Evolutionary conservation across 345 rosid genomes (phyloP), one percentile per base, ranked within the genome.

Genomic region (Syzygium aromaticum): DNA sequence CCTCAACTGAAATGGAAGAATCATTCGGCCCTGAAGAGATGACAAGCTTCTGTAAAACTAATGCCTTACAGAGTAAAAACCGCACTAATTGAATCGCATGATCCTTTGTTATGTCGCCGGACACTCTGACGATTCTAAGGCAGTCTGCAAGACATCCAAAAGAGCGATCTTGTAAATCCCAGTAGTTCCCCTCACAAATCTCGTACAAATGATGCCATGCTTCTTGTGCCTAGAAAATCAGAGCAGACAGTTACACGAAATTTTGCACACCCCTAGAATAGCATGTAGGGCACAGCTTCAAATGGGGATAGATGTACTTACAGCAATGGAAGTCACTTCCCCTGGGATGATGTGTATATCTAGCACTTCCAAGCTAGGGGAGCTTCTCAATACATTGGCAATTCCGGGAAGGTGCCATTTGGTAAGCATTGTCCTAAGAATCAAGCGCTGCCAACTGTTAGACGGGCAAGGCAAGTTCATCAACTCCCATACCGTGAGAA

Each of bases 381-480:
- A 85, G 85, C 51, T 86, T 83, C 89, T 88, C 85, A 85, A 82
- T 21, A 85, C 52, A 22, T 59, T 88, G 52, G 59, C 51, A 49
- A 88, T 61, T 86, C 89, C 89, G 0, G 57, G 87, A 12, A 86
- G 86, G 85, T 85, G 87, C 87, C 87, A 86, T 88, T 86, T 88
- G 85, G 67, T 85, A 2, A 86, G 77, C 40, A 23, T 51, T 16
- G 89, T 80, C 63, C 33, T 78, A 57, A 88, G 85, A 77, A 46
- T 77, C 33, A 88, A 52, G 63, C 80, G 6, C 54, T 61, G 85
- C 87, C 87, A 85, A 3, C 33, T 78, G 85, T 83, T 64, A n/a
- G 87, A 59, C 51, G 87, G 87, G 56, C 85, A 88, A 30, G 52
- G 80, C 53, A 77, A 25, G 17, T 56, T 57, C 53, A 21, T 40